Conservation (phyloP, 2,329 filamentous ascomycete genomes). For the Exophiala xenobiotica region DNA sequence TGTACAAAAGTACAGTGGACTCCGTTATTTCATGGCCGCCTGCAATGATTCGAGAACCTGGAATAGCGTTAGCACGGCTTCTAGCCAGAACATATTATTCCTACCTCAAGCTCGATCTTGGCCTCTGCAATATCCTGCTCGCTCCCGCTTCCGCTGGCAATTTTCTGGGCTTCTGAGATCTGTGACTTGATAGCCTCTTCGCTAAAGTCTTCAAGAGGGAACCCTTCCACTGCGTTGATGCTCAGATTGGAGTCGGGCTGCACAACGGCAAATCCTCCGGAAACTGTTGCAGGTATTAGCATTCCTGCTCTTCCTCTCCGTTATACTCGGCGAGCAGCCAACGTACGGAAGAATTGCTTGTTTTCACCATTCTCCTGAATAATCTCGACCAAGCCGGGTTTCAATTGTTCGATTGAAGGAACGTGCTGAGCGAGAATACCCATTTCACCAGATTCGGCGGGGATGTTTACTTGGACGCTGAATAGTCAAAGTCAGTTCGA, state of each 20-base stretch:
- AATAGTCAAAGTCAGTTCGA: conserved; percentile 38
- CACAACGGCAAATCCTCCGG: conserved; percentile 93
- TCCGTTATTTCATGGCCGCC: conserved; percentile 47
- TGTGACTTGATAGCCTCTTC: conserved; percentile 84
- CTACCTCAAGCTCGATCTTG: conserved; percentile 97
- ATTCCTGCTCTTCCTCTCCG: not conserved
- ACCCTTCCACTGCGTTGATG: conserved; percentile 98
- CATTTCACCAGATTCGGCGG: conserved; percentile 98
- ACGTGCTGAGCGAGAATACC: conserved; percentile 99
- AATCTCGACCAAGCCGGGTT: conserved; percentile 92
- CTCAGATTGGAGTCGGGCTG: conserved; percentile 92
- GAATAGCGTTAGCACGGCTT: conserved; percentile 18
- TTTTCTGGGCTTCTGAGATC: conserved; percentile 93
- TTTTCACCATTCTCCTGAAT: conserved; percentile 81
- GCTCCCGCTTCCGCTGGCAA: conserved; percentile 83
- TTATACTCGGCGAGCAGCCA: conserved; percentile 32
- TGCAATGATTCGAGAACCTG: conserved; percentile 53
- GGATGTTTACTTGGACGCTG: conserved; percentile 94
- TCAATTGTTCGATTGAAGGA: conserved; percentile 97
- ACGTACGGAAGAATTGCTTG: conserved; percentile 99
- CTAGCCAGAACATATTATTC: too few species aligned
- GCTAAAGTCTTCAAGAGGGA: conserved; percentile 93
- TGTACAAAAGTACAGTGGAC: conserved; percentile 39
- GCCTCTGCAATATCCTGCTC: conserved; percentile 98
- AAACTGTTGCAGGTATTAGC: conserved; percentile 61